Evolutionary conservation across 768 basidiomycete genomes (phyloP).

Genomic region (Hysterangium stoloniferum): DNA sequence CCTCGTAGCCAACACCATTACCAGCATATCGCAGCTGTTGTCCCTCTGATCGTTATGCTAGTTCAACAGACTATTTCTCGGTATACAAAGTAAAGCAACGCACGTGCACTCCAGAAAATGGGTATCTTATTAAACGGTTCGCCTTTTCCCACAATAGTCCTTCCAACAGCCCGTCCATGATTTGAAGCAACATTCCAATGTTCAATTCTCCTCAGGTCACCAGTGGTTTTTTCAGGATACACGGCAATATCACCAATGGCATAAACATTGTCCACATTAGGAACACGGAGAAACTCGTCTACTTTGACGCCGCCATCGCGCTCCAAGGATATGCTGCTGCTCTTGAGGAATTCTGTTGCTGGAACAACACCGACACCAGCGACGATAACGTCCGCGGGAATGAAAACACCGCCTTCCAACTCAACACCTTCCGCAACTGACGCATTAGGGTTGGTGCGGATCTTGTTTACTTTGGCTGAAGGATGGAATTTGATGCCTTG

Average conservation of each 20-base stretch:
- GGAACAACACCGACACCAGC: conserved; percentile 86
- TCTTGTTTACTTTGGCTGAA: conserved; percentile 57
- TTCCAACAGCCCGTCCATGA: conserved; percentile 77
- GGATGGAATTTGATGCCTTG: conserved; percentile 85
- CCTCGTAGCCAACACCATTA: conserved; percentile 60
- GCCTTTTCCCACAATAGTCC: conserved; percentile 56
- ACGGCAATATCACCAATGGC: conserved; percentile 81
- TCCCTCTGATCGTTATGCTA: conserved; percentile 45
- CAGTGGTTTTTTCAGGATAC: conserved; percentile 54
- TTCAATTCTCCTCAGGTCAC: conserved; percentile 57
- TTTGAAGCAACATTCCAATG: conserved; percentile 94
- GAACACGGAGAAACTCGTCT: conserved; percentile 63
- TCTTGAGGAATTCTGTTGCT: conserved; percentile 71
- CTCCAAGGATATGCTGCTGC: conserved; percentile 50
- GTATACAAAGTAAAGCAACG: conserved; percentile 23
- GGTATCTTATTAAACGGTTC: conserved; percentile 73
- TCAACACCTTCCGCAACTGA: conserved; percentile 56
- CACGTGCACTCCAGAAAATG: conserved; percentile 87
- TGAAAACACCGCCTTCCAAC: conserved; percentile 48
- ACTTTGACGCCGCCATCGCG: conserved; percentile 72
- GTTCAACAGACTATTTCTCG: neutral
- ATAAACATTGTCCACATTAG: conserved; percentile 45
- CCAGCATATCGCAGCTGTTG: conserved; percentile 85
- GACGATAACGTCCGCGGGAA: conserved; percentile 71
- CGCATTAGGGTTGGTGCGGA: conserved; percentile 48